These are phyloP conservation scores for Grosmannia penicillata DNA, from an alignment of 2,329 filamentous ascomycete species.

Conservation along the genomic window DNA sequence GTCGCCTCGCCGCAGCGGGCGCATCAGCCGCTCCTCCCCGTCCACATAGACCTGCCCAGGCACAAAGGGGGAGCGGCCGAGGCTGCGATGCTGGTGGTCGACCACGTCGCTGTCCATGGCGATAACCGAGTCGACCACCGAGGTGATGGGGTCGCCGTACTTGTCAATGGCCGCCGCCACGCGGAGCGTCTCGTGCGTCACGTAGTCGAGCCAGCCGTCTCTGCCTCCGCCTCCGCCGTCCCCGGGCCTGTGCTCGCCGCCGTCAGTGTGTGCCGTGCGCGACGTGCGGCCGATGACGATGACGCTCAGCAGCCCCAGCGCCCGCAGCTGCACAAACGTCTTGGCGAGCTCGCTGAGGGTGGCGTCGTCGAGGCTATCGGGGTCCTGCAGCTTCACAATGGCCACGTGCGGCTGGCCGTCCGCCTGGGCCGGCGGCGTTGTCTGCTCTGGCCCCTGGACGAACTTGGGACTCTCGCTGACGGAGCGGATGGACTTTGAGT, in stretches of 20 bases:
- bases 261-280: no score
- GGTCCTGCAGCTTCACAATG: slow-evolving; percentile 67
- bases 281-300: slow-evolving; percentile 57
- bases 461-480: slow-evolving; percentile 20
- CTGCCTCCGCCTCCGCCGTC: slow-evolving; percentile 23
- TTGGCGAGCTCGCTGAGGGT: slow-evolving; percentile 63
- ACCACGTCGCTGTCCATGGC: slow-evolving; percentile 18
- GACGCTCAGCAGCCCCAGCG: slow-evolving; percentile 67
- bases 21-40: slow-evolving; percentile 41
- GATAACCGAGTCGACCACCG: slow-evolving; percentile 46
- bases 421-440: slow-evolving; percentile 10
- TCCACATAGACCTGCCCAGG: slow-evolving; percentile 23
- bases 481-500: slow-evolving; percentile 14
- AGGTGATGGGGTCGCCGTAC: slow-evolving; percentile 51
- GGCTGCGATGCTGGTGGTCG: background rate
- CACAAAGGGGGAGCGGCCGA: slow-evolving; percentile 17
- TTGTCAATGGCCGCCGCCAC: slow-evolving; percentile 61
- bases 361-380: slow-evolving; percentile 53
- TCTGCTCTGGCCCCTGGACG: slow-evolving; percentile 16
- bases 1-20: slow-evolving; percentile 50
- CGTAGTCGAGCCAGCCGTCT: slow-evolving; percentile 21
- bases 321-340: slow-evolving; percentile 70
- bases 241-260: no score
- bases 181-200: slow-evolving; percentile 52
- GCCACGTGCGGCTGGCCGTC: slow-evolving; percentile 52